Evolutionary conservation across 2,329 filamentous ascomycete species (phyloP).

Genomic region (Laburnicola sp.): DNA sequence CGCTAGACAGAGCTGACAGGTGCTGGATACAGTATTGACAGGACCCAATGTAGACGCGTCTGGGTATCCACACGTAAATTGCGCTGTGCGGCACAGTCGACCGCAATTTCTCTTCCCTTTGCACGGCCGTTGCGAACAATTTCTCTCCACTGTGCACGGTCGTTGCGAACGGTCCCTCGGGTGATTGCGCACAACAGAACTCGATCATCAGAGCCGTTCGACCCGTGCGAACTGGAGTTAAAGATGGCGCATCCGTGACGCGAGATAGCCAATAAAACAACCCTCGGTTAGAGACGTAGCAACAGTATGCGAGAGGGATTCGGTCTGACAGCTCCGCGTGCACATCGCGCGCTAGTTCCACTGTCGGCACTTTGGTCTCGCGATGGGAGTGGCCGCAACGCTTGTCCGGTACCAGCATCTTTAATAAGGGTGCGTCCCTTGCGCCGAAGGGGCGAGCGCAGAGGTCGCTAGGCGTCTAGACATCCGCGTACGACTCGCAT

Average conservation of each 20-base stretch:
- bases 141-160: conserved; percentile 1
- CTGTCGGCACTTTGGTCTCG: conserved; percentile 7
- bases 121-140: background rate
- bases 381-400: conserved; percentile 4
- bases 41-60: background rate
- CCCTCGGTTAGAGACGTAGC: conserved; percentile 6
- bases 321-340: conserved; percentile 3
- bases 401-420: conserved; percentile 1
- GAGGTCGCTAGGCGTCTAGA: conserved; percentile 8
- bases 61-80: background rate
- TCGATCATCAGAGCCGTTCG: background rate
- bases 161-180: background rate
- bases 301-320: conserved; percentile 3
- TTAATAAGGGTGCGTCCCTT: conserved; percentile 7
- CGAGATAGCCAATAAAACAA: conserved; percentile 1
- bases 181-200: background rate
- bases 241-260: background rate
- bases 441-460: conserved; percentile 5
- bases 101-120: background rate
- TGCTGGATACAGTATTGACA: background rate
- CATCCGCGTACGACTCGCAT: conserved; percentile 3
- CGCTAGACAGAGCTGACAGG: conserved; percentile 3
- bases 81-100: background rate
- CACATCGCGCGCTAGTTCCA: conserved; percentile 1
- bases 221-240: background rate